Base-by-base conservation (phyloP, 805 yeast genomes). In the Cyberlindnera xishuangbannaensis region DNA sequence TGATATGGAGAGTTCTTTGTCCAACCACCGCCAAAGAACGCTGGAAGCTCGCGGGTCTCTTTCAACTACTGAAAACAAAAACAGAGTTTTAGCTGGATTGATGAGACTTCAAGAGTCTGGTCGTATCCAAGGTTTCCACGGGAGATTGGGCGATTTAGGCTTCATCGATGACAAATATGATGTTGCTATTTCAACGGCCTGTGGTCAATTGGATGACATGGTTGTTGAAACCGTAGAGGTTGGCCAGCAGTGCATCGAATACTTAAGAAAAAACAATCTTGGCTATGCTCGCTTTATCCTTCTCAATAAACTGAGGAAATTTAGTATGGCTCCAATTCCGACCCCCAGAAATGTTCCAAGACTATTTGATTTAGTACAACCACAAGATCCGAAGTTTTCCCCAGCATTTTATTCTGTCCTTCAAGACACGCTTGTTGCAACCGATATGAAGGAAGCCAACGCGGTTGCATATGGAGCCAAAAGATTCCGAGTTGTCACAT, bases 121-220 rank as follows among this genome's bases (percentile, higher is more conserved):
- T 6, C 69, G 95, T 47, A 72, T 94, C 16, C 62, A 64, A 6
- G 98, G 97, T 0, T 84, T 90, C 46, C 69, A 84, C 53, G 98
- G 97, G 0, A 67, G 96, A 41, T 62, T 92, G 12, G 99, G 98
- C 13, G 95, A 86, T 46, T 62, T 92, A 28, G 99, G 96, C n/a
- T 69, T 72, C 2, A 92, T 92, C 43, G 95, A 86, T 53, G 84
- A 82, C 43, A 71, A 74, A 48, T 92, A 83, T 55, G 97, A 94
- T 58, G 73, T 87, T 33, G 98, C 98, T 0, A 76, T 92, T 7
- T 87, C 97, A 0, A 92, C 97, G 0, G 97, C 96, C 0, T 86
- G 92, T 44, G 87, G 95, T 1, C 78, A 88, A 7, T 65, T 92
- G 37, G 95, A 90, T 54, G 90, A 94, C 41, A 77, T 87, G 69